Evolutionary conservation across 1,284 basidiomycete genomes (phyloP).

Genomic region (Ceratobasidium sp.): DNA sequence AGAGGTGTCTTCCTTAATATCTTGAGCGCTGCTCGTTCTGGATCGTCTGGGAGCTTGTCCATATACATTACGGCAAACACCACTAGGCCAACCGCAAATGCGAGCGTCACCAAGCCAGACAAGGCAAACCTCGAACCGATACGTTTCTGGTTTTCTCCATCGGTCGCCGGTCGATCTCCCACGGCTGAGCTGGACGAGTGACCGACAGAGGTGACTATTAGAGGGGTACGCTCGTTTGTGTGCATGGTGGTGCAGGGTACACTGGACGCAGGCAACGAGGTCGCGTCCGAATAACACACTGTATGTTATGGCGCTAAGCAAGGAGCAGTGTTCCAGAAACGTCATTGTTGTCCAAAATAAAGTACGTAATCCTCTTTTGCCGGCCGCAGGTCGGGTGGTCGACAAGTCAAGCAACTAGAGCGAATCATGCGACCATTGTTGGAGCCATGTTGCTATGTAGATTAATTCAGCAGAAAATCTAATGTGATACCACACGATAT

Average conservation of each 20-base stretch:
- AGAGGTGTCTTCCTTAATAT: conserved; percentile 69
- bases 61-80: conserved; percentile 34
- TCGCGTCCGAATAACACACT: neutral
- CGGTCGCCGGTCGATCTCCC: neutral
- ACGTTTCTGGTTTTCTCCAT: neutral
- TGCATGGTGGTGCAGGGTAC: neutral
- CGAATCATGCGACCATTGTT: neutral
- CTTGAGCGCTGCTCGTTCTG: conserved; percentile 61
- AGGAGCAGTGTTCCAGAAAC: neutral
- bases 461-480: too few relatives aligned
- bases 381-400: too few relatives aligned
- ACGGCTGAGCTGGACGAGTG: too few relatives aligned
- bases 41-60: conserved; percentile 62
- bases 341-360: neutral
- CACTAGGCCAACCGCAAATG: conserved; percentile 3
- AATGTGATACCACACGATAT: too few relatives aligned
- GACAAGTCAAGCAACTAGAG: neutral
- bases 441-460: too few relatives aligned
- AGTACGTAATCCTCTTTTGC: neutral
- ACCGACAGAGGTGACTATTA: conserved; percentile 1
- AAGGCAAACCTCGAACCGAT: conserved; percentile 5
- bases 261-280: neutral
- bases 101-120: conserved; percentile 20
- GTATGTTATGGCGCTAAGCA: neutral
- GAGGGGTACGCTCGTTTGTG: neutral